Base-by-base conservation (phyloP, 306 rosid species). In the Rosa persica region DNA sequence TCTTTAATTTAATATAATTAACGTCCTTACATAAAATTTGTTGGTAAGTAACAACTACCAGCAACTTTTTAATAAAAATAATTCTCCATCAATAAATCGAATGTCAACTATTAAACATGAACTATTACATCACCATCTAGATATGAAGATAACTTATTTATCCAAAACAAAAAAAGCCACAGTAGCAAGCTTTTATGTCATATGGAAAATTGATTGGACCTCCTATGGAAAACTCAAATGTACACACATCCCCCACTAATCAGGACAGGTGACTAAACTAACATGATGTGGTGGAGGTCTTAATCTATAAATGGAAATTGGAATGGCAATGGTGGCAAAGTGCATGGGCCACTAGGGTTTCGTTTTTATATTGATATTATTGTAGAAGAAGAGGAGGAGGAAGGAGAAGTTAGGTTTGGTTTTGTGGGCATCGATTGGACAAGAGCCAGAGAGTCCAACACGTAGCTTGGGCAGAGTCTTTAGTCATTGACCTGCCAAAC, bases 301-400 rank as follows among this genome's bases (percentile, higher is more conserved):
- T 38, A 38, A 36, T 66, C 70, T 4, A 2, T 38, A 6, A 30
- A 64, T 23, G 38, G 67, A 57, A 6, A 48, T 11, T 65, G 69
- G 27, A 8, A 40, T 54, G 48, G 67, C 2, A 11, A 40, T 5
- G 48, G 62, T 72, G 71, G 76, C n/a, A 30, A 30, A 74, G 81
- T 77, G 75, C 65, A 82, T 16, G 75, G 20, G 39, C 58, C 85
- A 77, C 65, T 55, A 47, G 62, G 64, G 27, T 44, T 54, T 25
- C 58, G 62, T 60, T 60, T 44, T 16, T 34, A 36, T 30, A 42
- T 44, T 19, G 25, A 30, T 30, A 30, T 30, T 30, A 30, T 30
- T 30, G 54, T 36, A 36, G 25, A 38, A 3, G 66, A 55, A 20
- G 5, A 58, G 16, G 8, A 22, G 64, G 15, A n/a, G 1, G 15